A percentile compares a stretch with the other conserved stretches of the same genome.
Conservation (phyloP, 371 early-diverging fungal species). For the Phascolomyces articulosus region DNA sequence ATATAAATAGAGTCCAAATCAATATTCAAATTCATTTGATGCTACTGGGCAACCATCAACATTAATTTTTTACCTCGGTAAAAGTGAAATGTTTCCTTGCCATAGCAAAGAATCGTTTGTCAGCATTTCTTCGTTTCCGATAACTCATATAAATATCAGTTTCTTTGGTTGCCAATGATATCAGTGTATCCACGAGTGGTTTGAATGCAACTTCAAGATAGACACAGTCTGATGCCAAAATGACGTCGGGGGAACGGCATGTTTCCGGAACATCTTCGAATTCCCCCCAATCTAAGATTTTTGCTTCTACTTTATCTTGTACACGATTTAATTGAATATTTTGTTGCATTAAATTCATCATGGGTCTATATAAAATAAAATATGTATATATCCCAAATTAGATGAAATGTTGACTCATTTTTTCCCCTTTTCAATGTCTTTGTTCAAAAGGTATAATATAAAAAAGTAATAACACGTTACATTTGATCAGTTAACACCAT, state of each 20-base stretch:
- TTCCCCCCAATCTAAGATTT: slow-evolving; percentile 42
- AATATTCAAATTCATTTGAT: no score
- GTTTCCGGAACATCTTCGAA: slow-evolving; percentile 5
- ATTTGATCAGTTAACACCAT: slow-evolving; percentile 47
- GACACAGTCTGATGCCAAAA: slow-evolving; percentile 55
- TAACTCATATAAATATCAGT: slow-evolving; percentile 45
- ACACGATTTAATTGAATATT: slow-evolving; percentile 39
- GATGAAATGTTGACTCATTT: not conserved
- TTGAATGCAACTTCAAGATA: slow-evolving; percentile 51
- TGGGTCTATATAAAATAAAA: slow-evolving; percentile 23
- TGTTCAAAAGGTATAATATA: no score
- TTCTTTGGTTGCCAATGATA: slow-evolving; percentile 27
- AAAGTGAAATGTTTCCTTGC: slow-evolving; percentile 43
- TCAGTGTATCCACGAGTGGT: slow-evolving; percentile 43
- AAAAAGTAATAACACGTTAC: slow-evolving; percentile 19
- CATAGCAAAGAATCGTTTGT: slow-evolving; percentile 50
- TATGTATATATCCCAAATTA: not conserved
- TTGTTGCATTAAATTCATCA: slow-evolving; percentile 45
- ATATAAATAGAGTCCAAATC: no score
- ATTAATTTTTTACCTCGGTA: slow-evolving; percentile 32
- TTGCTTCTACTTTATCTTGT: slow-evolving; percentile 17
- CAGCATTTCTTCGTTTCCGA: slow-evolving; percentile 49
- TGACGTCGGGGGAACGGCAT: slow-evolving; percentile 28
- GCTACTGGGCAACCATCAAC: no score
- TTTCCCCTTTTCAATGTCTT: not conserved